phyloP scores from a whole-genome alignment of 164 flowering plant species.

The Amborella trichopoda region DNA sequence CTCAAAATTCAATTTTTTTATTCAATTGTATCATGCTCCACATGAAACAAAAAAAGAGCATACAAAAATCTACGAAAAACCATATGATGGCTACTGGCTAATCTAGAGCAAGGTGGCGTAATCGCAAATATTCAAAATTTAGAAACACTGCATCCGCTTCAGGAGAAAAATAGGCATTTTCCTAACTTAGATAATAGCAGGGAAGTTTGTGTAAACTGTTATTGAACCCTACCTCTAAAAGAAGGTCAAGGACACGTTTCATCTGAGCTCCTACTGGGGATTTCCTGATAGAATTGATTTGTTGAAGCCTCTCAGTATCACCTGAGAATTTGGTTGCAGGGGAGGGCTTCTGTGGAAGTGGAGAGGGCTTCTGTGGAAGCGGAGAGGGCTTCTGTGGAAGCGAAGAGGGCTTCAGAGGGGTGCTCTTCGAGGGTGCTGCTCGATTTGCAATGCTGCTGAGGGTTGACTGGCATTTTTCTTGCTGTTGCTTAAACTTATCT shows the following conservation, averaged over 20 bases:
- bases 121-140: too few species aligned
- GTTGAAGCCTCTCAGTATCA: constrained; percentile 27
- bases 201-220: background rate
- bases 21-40: too few species aligned
- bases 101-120: too few species aligned
- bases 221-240: constrained; percentile 31
- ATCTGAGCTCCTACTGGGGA: constrained; percentile 62
- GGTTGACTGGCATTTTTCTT: constrained; percentile 49
- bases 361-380: constrained; percentile 8
- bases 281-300: constrained; percentile 48
- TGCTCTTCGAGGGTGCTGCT: constrained; percentile 22
- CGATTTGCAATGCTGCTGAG: constrained; percentile 29
- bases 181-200: too few species aligned
- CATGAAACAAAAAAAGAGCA: too few species aligned
- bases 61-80: too few species aligned
- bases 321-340: constrained; percentile 32
- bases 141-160: too few species aligned
- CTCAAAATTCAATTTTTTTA: too few species aligned
- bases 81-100: too few species aligned
- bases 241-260: constrained; percentile 54
- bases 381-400: constrained; percentile 18
- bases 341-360: constrained; percentile 16
- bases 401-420: constrained; percentile 13
- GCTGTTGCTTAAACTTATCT: constrained; percentile 46
- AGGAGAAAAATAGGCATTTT: too few species aligned